phyloP scores from a whole-genome alignment of 1,139 yeast species.

The Yamadazyma sp. region DNA sequence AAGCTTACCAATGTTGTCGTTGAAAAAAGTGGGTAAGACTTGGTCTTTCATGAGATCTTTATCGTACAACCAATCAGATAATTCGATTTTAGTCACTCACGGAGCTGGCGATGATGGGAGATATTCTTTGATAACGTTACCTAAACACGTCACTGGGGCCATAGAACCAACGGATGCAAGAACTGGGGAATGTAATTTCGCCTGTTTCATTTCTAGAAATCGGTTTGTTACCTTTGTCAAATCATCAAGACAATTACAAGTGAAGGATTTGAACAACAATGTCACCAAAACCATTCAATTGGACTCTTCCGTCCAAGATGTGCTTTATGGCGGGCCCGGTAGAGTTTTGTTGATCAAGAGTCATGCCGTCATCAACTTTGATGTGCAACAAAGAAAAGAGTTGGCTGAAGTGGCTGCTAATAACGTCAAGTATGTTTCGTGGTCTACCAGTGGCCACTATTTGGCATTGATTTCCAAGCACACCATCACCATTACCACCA shows the following conservation, averaged over 20 bases:
- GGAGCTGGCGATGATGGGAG: conserved; percentile 63
- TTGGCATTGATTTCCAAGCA: conserved; percentile 91
- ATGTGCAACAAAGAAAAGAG: conserved; percentile 88
- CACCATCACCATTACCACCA: conserved; percentile 84
- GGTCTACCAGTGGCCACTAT: conserved; percentile 88
- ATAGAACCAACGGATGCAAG: conserved; percentile 80
- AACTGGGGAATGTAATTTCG: conserved; percentile 82
- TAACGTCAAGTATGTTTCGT: conserved; percentile 81
- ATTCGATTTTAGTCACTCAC: conserved; percentile 79
- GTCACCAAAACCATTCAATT: conserved; percentile 79
- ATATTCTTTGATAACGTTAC: conserved; percentile 76
- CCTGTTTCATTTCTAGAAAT: conserved; percentile 90
- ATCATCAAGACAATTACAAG: conserved; percentile 64
- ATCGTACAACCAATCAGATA: conserved; percentile 91
- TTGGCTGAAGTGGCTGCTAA: conserved; percentile 70
- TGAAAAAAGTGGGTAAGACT: conserved; percentile 80
- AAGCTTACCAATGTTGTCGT: conserved; percentile 77
- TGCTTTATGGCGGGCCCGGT: conserved; percentile 81
- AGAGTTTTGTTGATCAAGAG: conserved; percentile 73
- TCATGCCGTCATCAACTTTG: conserved; percentile 75
- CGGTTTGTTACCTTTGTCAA: conserved; percentile 83
- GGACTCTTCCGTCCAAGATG: conserved; percentile 71
- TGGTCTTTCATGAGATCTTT: conserved; percentile 86
- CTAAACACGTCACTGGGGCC: conserved; percentile 89
- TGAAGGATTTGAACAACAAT: conserved; percentile 79